These are phyloP conservation scores for Phaffia australis DNA, from an alignment of 768 basidiomycete species.

Conservation along the genomic window DNA sequence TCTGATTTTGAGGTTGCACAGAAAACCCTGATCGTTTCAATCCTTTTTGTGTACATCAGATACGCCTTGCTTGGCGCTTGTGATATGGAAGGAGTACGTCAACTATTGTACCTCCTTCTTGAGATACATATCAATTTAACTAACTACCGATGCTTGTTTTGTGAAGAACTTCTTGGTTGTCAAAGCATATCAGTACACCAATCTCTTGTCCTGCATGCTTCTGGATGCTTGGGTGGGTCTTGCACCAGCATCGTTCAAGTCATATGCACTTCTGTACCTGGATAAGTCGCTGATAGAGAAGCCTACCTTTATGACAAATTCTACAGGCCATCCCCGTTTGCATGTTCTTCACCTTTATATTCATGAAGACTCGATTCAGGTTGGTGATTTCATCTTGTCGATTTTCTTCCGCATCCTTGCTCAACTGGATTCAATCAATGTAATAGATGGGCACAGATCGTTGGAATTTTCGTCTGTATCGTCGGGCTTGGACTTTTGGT, in stretches of 20 bases:
- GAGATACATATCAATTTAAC: neutral
- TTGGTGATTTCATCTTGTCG: conserved; percentile 68
- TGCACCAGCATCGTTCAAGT: too few species aligned
- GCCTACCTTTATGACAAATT: conserved; percentile 41
- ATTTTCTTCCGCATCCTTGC: conserved; percentile 32
- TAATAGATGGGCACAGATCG: conserved; percentile 37
- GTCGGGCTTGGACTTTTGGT: conserved; percentile 70
- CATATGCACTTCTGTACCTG: conserved; percentile 29
- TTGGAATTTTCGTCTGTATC: conserved; percentile 59
- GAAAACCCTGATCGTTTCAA: neutral
- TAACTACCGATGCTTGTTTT: conserved; percentile 38
- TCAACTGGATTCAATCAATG: neutral
- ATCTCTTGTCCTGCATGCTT: conserved; percentile 80
- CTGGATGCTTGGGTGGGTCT: conserved; percentile 55
- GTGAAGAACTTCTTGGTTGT: conserved; percentile 76
- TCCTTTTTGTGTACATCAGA: conserved; percentile 32
- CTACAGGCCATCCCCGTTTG: conserved; percentile 64
- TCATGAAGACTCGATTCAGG: conserved; percentile 62
- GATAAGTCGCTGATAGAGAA: neutral
- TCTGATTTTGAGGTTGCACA: neutral
- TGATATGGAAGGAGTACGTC: conserved; percentile 39
- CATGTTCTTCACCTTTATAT: conserved; percentile 69
- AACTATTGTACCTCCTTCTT: neutral
- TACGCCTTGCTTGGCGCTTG: conserved; percentile 66
- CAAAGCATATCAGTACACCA: conserved; percentile 62